Percentiles rank a stretch among this genome's conserved stretches.
Conservation (phyloP, 2,329 filamentous ascomycete species). For the Fusarium nygamai region DNA sequence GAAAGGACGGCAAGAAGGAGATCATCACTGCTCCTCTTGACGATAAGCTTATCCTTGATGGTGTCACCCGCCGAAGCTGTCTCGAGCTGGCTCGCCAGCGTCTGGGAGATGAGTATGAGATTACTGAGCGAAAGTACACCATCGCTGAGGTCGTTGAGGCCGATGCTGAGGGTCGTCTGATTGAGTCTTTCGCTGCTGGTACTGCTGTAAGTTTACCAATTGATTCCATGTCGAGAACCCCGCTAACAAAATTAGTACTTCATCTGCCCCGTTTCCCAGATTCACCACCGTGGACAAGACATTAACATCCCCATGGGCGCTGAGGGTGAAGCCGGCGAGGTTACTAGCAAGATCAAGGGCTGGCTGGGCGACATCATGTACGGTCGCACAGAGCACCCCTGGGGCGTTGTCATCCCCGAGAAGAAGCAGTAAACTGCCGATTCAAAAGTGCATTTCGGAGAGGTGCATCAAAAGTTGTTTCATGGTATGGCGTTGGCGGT, state of each 20-base stretch:
- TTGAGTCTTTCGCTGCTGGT: slow-evolving; percentile 88
- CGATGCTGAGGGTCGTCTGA: slow-evolving; percentile 75
- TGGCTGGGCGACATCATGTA: slow-evolving; percentile 81
- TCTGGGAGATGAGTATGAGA: slow-evolving; percentile 68
- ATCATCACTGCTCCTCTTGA: slow-evolving; percentile 86
- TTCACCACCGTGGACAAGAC: slow-evolving; percentile 73
- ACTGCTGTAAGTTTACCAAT: slow-evolving; percentile 75
- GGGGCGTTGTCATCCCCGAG: slow-evolving; percentile 75
- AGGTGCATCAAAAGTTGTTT: slow-evolving; percentile 17
- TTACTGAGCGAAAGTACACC: slow-evolving; percentile 85
- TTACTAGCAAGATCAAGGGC: slow-evolving; percentile 71
- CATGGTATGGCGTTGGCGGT: slow-evolving; percentile 40
- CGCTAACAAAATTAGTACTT: slow-evolving; percentile 66
- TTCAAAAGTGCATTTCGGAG: not conserved
- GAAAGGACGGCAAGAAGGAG: slow-evolving; percentile 62
- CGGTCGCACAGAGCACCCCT: slow-evolving; percentile 72
- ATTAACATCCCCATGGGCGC: slow-evolving; percentile 69
- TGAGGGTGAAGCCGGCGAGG: slow-evolving; percentile 59
- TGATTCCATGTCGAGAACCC: not conserved
- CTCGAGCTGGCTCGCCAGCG: slow-evolving; percentile 76
- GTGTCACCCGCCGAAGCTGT: slow-evolving; percentile 85
- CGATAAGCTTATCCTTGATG: slow-evolving; percentile 85
- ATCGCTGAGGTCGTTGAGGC: slow-evolving; percentile 82
- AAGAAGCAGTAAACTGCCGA: slow-evolving; percentile 58
- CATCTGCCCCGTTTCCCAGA: slow-evolving; percentile 72